Evolutionary conservation across 306 rosid genomes (phyloP).

Genomic region (Sphenostylis stenocarpa): DNA sequence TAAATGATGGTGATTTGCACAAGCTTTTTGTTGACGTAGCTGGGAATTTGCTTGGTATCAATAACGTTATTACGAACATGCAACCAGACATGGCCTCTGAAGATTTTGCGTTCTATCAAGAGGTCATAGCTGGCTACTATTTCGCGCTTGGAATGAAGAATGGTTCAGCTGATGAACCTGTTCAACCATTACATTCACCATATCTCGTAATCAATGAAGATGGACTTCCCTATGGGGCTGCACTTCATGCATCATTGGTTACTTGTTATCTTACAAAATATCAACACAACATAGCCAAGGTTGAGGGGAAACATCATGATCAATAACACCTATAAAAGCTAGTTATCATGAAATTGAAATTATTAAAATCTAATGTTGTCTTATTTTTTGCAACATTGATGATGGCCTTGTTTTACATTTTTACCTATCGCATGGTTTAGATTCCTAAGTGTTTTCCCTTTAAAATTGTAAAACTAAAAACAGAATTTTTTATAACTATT

Average conservation of each 20-base stretch:
- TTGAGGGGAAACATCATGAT: conserved; percentile 44
- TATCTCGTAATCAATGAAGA: conserved; percentile 74
- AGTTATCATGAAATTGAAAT: too few relatives aligned
- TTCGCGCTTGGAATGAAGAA: conserved; percentile 77
- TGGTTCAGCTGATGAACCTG: conserved; percentile 37
- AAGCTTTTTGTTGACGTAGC: conserved; percentile 60
- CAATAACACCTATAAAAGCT: conserved; percentile 26
- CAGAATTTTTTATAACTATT: too few relatives aligned
- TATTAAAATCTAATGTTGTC: too few relatives aligned
- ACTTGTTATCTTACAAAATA: conserved; percentile 49
- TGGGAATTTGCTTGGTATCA: conserved; percentile 58
- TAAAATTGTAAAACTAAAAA: too few relatives aligned
- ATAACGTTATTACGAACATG: conserved; percentile 47
- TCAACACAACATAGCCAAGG: conserved; percentile 25
- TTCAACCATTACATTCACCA: conserved; percentile 61
- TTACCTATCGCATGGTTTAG: too few relatives aligned
- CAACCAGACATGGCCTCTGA: conserved; percentile 77
- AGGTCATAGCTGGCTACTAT: conserved; percentile 73
- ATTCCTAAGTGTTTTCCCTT: too few relatives aligned
- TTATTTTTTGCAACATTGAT: too few relatives aligned
- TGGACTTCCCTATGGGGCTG: conserved; percentile 84
- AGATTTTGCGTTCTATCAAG: conserved; percentile 86
- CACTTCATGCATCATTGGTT: conserved; percentile 88
- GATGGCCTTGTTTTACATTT: too few relatives aligned
- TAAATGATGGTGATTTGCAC: conserved; percentile 65